Conservation (phyloP, 31 red algal genomes). For the Odonthalia washingtoniensis region DNA sequence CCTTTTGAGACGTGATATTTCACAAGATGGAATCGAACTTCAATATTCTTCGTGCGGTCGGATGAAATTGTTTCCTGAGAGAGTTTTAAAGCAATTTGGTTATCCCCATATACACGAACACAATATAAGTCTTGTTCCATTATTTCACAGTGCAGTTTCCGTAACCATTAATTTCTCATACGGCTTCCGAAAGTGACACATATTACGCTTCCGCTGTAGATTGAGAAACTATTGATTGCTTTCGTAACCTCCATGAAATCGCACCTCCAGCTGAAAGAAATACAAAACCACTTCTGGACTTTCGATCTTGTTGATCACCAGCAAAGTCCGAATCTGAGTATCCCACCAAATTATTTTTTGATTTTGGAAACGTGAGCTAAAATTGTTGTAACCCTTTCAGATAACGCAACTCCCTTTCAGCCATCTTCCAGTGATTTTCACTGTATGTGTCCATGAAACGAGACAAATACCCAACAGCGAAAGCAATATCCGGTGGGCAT, state of each 20-base stretch:
- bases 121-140: not conserved
- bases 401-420: not conserved
- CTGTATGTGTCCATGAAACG: constrained; percentile 12
- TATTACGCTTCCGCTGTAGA: constrained; percentile 53
- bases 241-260: constrained; percentile 22
- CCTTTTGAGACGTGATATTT: too few species aligned
- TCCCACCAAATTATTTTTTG: not conserved
- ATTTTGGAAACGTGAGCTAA: not conserved
- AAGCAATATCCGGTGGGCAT: constrained; percentile 6
- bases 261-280: not conserved
- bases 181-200: constrained; percentile 5
- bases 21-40: too few species aligned
- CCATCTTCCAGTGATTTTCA: constrained; percentile 1
- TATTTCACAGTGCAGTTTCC: not conserved
- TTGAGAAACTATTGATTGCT: constrained; percentile 17
- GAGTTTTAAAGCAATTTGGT: not conserved
- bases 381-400: not conserved
- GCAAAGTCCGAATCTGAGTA: constrained; percentile 37
- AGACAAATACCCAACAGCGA: constrained; percentile 28
- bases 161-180: constrained; percentile 25
- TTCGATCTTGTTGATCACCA: constrained; percentile 33
- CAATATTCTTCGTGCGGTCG: constrained; percentile 26
- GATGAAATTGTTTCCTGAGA: not conserved
- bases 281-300: constrained; percentile 29
- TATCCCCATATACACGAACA: constrained; percentile 1